Base-by-base conservation (phyloP, 1,284 basidiomycete genomes). In the Phlebopus sp. region DNA sequence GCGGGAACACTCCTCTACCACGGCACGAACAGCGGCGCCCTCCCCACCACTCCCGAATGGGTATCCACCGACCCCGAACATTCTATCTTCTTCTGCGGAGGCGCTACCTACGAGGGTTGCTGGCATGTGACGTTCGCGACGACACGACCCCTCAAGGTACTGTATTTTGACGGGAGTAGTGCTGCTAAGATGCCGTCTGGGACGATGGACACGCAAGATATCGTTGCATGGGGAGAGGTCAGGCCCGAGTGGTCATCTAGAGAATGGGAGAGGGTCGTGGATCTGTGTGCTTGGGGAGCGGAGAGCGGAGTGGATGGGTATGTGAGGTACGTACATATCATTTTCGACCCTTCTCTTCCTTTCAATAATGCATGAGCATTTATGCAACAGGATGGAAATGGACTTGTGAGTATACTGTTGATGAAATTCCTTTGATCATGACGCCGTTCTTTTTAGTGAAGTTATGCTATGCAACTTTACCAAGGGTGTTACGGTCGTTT, bases 381-480 rank as follows among this genome's bases (percentile, higher is more conserved):
- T 23, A 23, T 23, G 21, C 23, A 53, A 23, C 36, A 72, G 75
- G 54, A 77, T 77, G 76, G 71, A 75, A 59, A 69, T 74, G 64
- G 63, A 70, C 51, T 78, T 77, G 76, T 78, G 52, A 56, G 73
- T 57, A n/a, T 35, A 29, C 6, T 37, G 37, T 21, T 14, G n/a
- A 4, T 11, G 0, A 9, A 9, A 5, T 29, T 8, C 27, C 10
- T 29, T 29, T 2, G 5, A 43, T 49, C 6, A 38, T 13, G 27
- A 18, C 14, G 8, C 4, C 27, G 27, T 29, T 29, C 4, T 29
- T 29, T 40, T 11, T 46, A 80, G 78, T 45, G 78, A 81, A 58
- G 64, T 76, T 19, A 77, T 80, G 74, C 55, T 77, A 4, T 80
- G 78, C 53, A 61, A 78, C 55, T 72, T 79, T 50, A 68, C 63